A percentile compares a stretch with the other conserved stretches of the same genome.
phyloP scores from a whole-genome alignment of 257 asterid species.

The Rehmannia glutinosa region DNA sequence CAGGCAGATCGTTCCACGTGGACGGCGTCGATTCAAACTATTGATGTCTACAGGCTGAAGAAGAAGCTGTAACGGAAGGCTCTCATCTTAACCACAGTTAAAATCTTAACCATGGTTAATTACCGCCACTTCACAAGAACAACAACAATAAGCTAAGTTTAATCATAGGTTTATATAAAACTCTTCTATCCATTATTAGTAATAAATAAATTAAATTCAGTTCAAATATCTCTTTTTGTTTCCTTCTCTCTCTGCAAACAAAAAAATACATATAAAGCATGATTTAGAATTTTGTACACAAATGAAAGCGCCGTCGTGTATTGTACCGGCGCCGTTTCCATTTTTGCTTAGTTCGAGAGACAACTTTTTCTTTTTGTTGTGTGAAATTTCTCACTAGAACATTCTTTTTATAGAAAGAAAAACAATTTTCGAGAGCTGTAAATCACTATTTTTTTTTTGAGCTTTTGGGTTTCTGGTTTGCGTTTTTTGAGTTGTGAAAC shows the following conservation, averaged over 20 bases:
- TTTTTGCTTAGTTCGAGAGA: constrained; percentile 22
- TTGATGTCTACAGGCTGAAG: constrained; percentile 10
- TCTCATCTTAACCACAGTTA: constrained; percentile 19
- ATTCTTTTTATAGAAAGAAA: too few species aligned
- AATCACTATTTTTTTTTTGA: not conserved
- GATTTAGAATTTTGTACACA: not conserved
- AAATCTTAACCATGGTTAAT: constrained; percentile 19
- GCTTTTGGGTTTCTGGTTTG: too few species aligned
- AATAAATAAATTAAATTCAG: too few species aligned
- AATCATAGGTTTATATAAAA: not conserved
- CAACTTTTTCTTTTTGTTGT: not conserved
- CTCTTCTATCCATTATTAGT: not conserved
- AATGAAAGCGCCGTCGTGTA: constrained; percentile 2
- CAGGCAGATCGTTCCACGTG: constrained; percentile 33
- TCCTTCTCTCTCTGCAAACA: not conserved
- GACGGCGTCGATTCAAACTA: constrained; percentile 21
- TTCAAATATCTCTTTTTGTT: constrained; percentile 7
- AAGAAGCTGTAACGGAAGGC: constrained; percentile 15
- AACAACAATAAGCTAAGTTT: not conserved
- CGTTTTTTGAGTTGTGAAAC: too few species aligned
- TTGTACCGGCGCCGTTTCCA: constrained; percentile 15
- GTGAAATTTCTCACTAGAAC: too few species aligned
- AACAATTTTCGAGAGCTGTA: too few species aligned
- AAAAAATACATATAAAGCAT: not conserved
- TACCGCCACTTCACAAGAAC: not conserved